phyloP scores from a whole-genome alignment of 2,329 filamentous ascomycete species.

The Neofusicoccum kwambonambiense region DNA sequence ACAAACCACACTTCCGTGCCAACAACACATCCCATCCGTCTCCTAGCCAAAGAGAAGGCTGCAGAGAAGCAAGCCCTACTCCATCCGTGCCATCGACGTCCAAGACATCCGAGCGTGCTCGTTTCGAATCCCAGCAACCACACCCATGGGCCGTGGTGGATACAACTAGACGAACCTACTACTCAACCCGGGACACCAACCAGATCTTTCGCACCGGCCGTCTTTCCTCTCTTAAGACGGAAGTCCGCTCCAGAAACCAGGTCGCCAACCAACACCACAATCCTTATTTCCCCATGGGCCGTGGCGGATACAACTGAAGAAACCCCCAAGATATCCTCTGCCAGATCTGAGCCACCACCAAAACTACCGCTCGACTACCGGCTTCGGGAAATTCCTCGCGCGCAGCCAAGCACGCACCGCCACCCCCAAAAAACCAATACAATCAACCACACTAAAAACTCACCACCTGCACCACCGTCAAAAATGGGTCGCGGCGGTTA shows the following conservation, averaged over 20 bases:
- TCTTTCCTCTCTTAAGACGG: too few relatives aligned
- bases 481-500: slow-evolving; percentile 20
- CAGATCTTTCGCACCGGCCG: not conserved
- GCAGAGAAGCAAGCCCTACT: not conserved
- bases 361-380: too few relatives aligned
- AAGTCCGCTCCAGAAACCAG: too few relatives aligned
- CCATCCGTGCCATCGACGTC: not conserved
- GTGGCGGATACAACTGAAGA: slow-evolving; percentile 34
- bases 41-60: not conserved
- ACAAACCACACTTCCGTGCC: not conserved
- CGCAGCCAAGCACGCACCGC: slow-evolving; percentile 15
- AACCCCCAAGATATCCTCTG: not conserved
- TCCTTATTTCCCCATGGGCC: slow-evolving; percentile 25
- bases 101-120: slow-evolving; percentile 1
- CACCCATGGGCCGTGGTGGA: slow-evolving; percentile 30
- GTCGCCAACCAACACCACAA: slow-evolving; percentile 13
- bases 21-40: not conserved
- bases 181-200: slow-evolving; percentile 5
- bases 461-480: not conserved
- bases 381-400: not conserved
- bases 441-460: not conserved
- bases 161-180: slow-evolving; percentile 27
- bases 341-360: not conserved
- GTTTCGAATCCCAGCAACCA: not conserved
- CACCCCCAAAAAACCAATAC: not conserved